Evolutionary conservation across 2,329 filamentous ascomycete genomes (phyloP).

Genomic region (Cladobotryum mycophilum): DNA sequence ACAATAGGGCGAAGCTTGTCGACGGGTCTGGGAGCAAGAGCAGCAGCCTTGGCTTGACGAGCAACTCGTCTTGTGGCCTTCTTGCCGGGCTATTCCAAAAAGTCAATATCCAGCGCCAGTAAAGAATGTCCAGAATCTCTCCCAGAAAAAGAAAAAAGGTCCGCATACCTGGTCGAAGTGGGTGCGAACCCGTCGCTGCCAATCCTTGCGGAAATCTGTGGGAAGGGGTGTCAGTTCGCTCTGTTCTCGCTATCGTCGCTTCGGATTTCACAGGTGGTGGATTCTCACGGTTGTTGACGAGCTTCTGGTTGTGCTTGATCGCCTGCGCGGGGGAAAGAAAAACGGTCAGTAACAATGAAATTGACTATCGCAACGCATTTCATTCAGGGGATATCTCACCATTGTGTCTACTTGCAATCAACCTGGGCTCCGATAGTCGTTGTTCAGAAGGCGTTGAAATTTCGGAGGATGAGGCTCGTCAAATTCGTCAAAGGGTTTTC

Average conservation of each 20-base stretch:
- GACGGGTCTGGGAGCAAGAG: slow-evolving; percentile 90
- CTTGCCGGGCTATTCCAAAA: slow-evolving; percentile 69
- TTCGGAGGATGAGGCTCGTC: slow-evolving; percentile 33
- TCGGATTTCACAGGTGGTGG: slow-evolving; percentile 20
- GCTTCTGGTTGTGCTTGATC: slow-evolving; percentile 99
- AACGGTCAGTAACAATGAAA: slow-evolving; percentile 27
- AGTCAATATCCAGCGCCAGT: slow-evolving; percentile 25
- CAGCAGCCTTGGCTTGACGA: slow-evolving; percentile 89
- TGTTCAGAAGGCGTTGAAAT: slow-evolving; percentile 34
- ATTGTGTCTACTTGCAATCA: slow-evolving; percentile 52
- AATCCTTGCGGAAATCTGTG: slow-evolving; percentile 98
- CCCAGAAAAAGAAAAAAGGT: too few species aligned
- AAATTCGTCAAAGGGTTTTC: slow-evolving; percentile 38
- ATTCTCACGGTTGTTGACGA: slow-evolving; percentile 85
- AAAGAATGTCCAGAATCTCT: too few species aligned
- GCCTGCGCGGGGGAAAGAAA: slow-evolving; percentile 48
- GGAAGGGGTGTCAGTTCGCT: slow-evolving; percentile 31
- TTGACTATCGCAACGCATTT: slow-evolving; percentile 15
- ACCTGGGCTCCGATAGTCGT: slow-evolving; percentile 37
- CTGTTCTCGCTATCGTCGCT: slow-evolving; percentile 20
- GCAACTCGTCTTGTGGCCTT: slow-evolving; percentile 89
- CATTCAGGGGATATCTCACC: slow-evolving; percentile 33
- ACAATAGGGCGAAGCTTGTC: slow-evolving; percentile 96
- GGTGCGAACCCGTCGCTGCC: slow-evolving; percentile 97
- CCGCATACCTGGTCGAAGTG: slow-evolving; percentile 97